Conservation (phyloP, 1,284 basidiomycete genomes). For the Trichosporon ovoides region DNA sequence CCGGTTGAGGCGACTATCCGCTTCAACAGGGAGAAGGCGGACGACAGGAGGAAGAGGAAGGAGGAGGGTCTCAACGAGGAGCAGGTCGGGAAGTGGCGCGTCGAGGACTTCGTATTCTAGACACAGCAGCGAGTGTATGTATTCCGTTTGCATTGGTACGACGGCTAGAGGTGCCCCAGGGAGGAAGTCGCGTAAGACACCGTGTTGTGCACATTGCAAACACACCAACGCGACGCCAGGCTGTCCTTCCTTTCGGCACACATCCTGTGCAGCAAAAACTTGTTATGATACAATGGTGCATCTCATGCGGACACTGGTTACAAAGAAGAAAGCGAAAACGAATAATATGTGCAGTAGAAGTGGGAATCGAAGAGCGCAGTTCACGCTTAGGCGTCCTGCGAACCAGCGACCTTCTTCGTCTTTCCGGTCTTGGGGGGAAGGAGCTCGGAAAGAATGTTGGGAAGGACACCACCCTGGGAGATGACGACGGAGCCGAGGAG, state of each 20-base stretch:
- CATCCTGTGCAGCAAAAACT: not conserved
- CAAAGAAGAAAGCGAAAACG: conserved; percentile 14
- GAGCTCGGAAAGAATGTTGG: conserved; percentile 62
- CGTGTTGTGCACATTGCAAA: no score
- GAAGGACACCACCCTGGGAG: conserved; percentile 86
- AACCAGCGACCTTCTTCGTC: conserved; percentile 41
- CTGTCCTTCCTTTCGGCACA: no score
- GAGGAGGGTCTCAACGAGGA: conserved; percentile 29
- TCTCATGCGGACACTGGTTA: conserved; percentile 10
- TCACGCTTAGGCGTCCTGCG: conserved; percentile 39
- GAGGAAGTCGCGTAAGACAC: no score
- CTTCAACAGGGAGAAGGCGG: conserved; percentile 20
- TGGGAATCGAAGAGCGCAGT: not conserved
- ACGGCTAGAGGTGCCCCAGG: no score
- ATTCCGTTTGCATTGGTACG: not conserved
- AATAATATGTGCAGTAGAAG: conserved; percentile 4
- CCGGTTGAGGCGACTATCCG: conserved; percentile 44
- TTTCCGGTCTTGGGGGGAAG: conserved; percentile 59
- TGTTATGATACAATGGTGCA: conserved; percentile 10
- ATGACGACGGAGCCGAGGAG: conserved; percentile 73
- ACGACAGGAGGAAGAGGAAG: conserved; percentile 8
- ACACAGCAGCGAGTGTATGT: conserved; percentile 1
- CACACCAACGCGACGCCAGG: conserved; percentile 18
- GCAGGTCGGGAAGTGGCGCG: conserved; percentile 42
- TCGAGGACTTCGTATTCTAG: conserved; percentile 44